Evolutionary conservation across 352 stramenopile genomes (phyloP).

Genomic region (Globisporangium solare): DNA sequence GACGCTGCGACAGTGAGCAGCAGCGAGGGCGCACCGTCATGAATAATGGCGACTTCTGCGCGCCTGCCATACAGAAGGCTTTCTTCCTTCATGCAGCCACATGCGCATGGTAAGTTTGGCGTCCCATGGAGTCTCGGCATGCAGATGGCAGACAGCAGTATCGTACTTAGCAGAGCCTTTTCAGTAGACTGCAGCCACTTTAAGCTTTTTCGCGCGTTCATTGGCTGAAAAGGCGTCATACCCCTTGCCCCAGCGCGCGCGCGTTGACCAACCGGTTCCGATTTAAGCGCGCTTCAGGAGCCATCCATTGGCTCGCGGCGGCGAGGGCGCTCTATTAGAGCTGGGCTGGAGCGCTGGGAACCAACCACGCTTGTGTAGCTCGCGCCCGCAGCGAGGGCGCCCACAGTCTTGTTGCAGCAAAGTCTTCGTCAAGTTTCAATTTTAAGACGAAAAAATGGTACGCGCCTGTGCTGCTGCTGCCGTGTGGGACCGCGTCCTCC

Average conservation of each 20-base stretch:
- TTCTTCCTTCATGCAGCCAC: too few species aligned
- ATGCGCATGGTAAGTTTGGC: too few species aligned
- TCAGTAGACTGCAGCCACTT: too few species aligned
- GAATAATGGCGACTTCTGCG: too few species aligned
- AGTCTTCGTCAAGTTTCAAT: constrained; percentile 84
- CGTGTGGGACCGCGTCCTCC: neutral
- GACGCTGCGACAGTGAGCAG: too few species aligned
- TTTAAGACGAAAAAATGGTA: constrained; percentile 88
- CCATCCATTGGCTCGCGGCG: constrained; percentile 14
- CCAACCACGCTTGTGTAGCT: constrained; percentile 31
- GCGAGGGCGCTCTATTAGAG: neutral
- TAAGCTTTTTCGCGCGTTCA: neutral
- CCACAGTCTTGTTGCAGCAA: constrained; percentile 70
- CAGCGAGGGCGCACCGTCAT: neutral
- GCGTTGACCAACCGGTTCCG: neutral
- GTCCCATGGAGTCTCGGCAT: too few species aligned
- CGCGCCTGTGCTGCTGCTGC: constrained; percentile 17
- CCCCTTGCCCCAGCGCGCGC: neutral
- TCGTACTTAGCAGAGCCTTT: too few species aligned
- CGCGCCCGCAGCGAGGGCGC: neutral
- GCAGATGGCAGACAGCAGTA: too few species aligned
- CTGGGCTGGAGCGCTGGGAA: constrained; percentile 29
- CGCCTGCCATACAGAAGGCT: neutral
- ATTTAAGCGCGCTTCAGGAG: constrained; percentile 22
- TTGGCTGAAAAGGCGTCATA: neutral